Conservation (phyloP, 495 filamentous ascomycete genomes). For the Filosporella fistucella region DNA sequence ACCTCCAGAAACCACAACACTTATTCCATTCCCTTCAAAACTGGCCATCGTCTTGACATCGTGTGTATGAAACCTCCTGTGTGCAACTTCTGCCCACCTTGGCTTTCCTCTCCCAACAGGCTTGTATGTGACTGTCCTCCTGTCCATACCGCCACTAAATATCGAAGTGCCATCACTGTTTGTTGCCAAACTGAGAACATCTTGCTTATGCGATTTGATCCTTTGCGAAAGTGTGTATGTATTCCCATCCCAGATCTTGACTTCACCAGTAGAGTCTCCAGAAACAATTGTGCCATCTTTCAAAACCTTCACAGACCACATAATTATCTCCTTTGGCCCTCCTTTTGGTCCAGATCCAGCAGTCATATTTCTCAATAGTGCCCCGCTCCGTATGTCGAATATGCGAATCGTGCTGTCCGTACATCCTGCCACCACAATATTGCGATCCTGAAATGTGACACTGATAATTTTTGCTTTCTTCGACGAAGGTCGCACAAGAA, state of each 20-base stretch:
- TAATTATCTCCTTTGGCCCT: slow-evolving; percentile 77
- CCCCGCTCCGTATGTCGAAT: slow-evolving; percentile 78
- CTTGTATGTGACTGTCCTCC: slow-evolving; percentile 76
- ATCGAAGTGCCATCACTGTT: slow-evolving; percentile 78
- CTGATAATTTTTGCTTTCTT: slow-evolving; percentile 85
- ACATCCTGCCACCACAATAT: slow-evolving; percentile 82
- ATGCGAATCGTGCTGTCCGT: slow-evolving; percentile 88
- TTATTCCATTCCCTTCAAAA: slow-evolving; percentile 78
- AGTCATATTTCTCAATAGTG: slow-evolving; percentile 72
- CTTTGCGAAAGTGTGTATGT: slow-evolving; percentile 83
- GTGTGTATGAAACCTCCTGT: slow-evolving; percentile 78
- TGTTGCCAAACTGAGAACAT: slow-evolving; percentile 78
- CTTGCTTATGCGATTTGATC: slow-evolving; percentile 80
- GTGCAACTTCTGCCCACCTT: slow-evolving; percentile 81
- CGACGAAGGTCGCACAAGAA: slow-evolving; percentile 65
- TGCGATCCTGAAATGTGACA: slow-evolving; percentile 78
- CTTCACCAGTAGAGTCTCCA: slow-evolving; percentile 88
- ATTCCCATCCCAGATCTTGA: slow-evolving; percentile 90
- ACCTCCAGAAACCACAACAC: slow-evolving; percentile 91
- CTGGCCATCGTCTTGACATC: slow-evolving; percentile 95
- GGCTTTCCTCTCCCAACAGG: slow-evolving; percentile 50
- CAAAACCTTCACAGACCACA: slow-evolving; percentile 89
- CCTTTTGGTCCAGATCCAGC: slow-evolving; percentile 70
- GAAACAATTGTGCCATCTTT: slow-evolving; percentile 87
- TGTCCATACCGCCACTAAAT: slow-evolving; percentile 89